Conservation (phyloP, 163 green algal genomes). For the Scenedesmus sp. region DNA sequence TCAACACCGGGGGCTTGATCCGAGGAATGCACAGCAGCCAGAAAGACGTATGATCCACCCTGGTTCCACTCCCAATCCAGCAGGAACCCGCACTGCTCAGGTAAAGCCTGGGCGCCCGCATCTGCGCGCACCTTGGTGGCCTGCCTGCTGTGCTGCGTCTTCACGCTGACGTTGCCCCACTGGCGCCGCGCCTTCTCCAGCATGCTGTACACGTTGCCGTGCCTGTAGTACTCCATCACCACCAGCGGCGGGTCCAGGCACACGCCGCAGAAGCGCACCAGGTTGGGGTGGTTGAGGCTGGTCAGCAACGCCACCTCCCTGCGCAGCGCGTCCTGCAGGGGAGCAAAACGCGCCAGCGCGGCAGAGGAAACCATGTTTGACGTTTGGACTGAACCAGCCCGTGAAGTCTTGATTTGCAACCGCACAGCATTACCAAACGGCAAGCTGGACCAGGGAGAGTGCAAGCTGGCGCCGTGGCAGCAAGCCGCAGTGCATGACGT, state of each 20-base stretch:
- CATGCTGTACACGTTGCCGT: constrained; percentile 58
- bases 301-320: constrained; percentile 64
- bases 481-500: not conserved
- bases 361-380: too few relatives aligned
- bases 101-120: not conserved
- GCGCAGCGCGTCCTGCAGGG: constrained; percentile 28
- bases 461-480: too few relatives aligned
- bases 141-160: not conserved
- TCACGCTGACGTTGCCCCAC: constrained; percentile 5
- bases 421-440: too few relatives aligned
- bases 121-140: not conserved
- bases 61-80: constrained; percentile 49
- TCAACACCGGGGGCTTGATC: too few relatives aligned
- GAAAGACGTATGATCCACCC: too few relatives aligned
- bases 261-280: constrained; percentile 70
- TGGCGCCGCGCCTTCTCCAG: not conserved
- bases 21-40: too few relatives aligned
- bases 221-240: constrained; percentile 67
- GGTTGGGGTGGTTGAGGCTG: constrained; percentile 67
- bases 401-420: too few relatives aligned
- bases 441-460: too few relatives aligned
- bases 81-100: constrained; percentile 43
- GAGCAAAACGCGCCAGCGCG: too few relatives aligned
- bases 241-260: constrained; percentile 63
- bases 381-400: too few relatives aligned